Evolutionary conservation across 441 rosid genomes (phyloP), one percentile per base, ranked within the genome.

Genomic region (Erodium texanum): DNA sequence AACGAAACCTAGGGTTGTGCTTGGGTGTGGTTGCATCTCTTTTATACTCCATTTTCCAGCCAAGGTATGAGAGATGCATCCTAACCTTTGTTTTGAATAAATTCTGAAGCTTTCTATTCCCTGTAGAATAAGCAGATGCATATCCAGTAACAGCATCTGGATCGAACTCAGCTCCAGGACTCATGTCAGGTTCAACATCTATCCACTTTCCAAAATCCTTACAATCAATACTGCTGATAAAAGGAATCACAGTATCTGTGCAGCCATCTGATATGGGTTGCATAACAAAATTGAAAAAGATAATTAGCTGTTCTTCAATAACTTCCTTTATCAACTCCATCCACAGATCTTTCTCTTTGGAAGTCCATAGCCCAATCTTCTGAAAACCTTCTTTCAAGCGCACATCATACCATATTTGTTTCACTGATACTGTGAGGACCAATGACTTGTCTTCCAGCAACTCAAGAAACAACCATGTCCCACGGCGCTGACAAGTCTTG

Each of bases 401-500:
- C 67, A 89, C 62, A 70, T 88, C 98, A 76, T 83, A 88, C 98
- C 98, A 92, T 69, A 92, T 76, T 76, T 87, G 90, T 72, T 79
- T 77, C 58, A 77, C 73, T 0, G 93, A 89, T 62, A 86, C 83
- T 18, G 90, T 75, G 54, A 85, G 34, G 58, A 52, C 41, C 61
- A 76, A 71, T 59, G 71, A 70, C 79, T 74, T 73, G 24, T 65
- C 72, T 52, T 79, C 78, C 76, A 87, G 67, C 76, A 85, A 68
- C 76, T 81, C 82, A 66, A 89, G 87, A 75, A 89, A 84, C 64
- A 78, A 2, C 98, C 96, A 88, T 7, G 54, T 76, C 74, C 90
- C 95, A 62, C 96, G 93, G 66, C 27, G 76, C 66, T 63, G 52
- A 95, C 96, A 92, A 43, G 41, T 68, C 64, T 72, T 79, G 0